phyloP scores from a whole-genome alignment of 139 green algal genomes.

The Desmodesmus armatus region DNA sequence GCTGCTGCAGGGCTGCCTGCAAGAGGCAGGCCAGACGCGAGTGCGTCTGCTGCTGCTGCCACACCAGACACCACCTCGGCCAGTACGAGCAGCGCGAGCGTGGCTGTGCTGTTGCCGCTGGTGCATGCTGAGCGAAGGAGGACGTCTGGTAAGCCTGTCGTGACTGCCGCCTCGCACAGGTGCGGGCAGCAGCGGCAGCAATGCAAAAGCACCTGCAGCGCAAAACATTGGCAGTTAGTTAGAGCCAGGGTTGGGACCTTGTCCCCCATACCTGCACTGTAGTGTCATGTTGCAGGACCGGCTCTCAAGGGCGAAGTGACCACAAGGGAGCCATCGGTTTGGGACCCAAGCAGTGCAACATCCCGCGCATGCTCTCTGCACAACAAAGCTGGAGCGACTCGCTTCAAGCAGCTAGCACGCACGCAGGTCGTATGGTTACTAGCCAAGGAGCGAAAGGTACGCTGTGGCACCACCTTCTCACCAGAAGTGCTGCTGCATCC shows the following conservation, averaged over 20 bases:
- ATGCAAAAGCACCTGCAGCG: slow-evolving; percentile 58
- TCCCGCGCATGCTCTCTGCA: too few species aligned
- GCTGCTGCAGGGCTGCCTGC: not conserved
- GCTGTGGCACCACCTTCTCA: too few species aligned
- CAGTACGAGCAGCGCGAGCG: slow-evolving; percentile 64
- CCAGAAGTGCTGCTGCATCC: slow-evolving; percentile 34
- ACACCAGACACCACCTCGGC: slow-evolving; percentile 54
- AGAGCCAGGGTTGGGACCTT: too few species aligned
- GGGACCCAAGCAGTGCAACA: too few species aligned
- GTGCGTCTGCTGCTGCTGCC: not conserved
- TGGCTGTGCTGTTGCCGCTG: slow-evolving; percentile 31
- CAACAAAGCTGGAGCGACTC: too few species aligned
- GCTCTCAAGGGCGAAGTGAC: too few species aligned
- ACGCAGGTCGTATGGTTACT: too few species aligned
- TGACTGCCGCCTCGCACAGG: slow-evolving; percentile 60
- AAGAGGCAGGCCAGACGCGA: not conserved
- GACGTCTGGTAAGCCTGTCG: slow-evolving; percentile 46
- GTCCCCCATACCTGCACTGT: too few species aligned
- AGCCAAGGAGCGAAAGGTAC: too few species aligned
- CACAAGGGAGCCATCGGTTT: too few species aligned
- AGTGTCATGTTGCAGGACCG: too few species aligned
- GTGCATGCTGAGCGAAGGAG: slow-evolving; percentile 48
- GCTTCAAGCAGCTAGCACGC: too few species aligned
- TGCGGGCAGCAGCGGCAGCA: slow-evolving; percentile 46
- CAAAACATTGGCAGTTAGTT: not conserved